Conservation (phyloP, 176 grass and related monocot genomes). For the Carex kokanica region DNA sequence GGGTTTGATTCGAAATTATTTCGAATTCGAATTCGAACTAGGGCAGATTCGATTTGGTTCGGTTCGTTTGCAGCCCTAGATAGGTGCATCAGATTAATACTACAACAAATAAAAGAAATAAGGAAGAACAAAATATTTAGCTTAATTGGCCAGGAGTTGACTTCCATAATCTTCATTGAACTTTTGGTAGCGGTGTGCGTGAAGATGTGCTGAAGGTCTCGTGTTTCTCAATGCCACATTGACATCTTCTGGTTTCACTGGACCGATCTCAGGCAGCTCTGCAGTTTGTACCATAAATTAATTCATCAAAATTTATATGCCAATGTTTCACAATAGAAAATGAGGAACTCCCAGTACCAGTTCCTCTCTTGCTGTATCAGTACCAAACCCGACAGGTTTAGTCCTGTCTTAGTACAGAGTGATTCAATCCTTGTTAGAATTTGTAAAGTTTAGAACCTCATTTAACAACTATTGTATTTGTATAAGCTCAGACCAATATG, state of each 20-base stretch:
- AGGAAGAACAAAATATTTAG: background rate
- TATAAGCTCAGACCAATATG: background rate
- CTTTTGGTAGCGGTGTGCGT: constrained; percentile 75
- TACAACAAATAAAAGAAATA: background rate
- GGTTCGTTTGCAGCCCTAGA: too few species aligned
- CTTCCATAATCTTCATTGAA: constrained; percentile 91
- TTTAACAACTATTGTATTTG: constrained; percentile 3
- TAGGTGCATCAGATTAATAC: constrained; percentile 12
- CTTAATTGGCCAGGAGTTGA: constrained; percentile 41
- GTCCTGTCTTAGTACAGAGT: background rate
- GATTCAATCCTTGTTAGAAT: background rate
- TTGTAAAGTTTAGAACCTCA: background rate
- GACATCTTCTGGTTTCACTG: constrained; percentile 54
- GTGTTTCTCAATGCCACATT: constrained; percentile 82
- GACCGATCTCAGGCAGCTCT: constrained; percentile 77
- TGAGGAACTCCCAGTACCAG: background rate
- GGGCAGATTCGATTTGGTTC: too few species aligned
- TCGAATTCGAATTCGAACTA: too few species aligned
- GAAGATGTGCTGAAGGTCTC: constrained; percentile 80
- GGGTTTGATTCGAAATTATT: too few species aligned
- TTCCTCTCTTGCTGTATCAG: background rate
- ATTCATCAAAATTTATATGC: background rate
- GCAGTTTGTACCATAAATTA: constrained; percentile 3
- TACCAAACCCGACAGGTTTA: background rate
- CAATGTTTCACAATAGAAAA: background rate